Base-by-base conservation (phyloP, 495 filamentous ascomycete genomes). In the Bryoglossum gracile region DNA sequence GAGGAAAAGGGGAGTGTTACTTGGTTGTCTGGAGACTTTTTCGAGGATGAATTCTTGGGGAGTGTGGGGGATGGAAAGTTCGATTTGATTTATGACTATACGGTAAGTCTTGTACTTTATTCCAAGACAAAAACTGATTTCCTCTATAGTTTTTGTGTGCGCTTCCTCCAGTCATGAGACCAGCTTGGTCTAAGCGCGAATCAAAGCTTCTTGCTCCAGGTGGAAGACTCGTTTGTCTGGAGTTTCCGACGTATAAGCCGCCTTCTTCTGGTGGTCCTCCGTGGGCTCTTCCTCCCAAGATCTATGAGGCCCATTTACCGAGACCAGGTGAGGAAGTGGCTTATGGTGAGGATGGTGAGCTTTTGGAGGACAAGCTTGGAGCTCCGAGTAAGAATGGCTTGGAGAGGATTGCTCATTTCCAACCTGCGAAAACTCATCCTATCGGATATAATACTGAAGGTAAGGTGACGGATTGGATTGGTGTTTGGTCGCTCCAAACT, bases 1-100 rank as follows among this genome's bases (percentile, higher is more conserved):
- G 52, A 65, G 24, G 74, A 74, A 9, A 66, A 63, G 22, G 86
- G 86, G 0, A 67, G 52, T 1, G 70, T 78, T 19, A 75, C 65
- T 19, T 87, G 81, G 66, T 50, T 89, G 5, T 46, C 64, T 13
- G 86, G 81, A 6, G 82, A 91, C 57, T 94, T 90, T 65, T 94
- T 91, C 51, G 66, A 68, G 42, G 70, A 82, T 53, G 75, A 69
- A 10, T 89, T 83, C 75, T 48, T 72, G 48, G 51, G 69, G 34
- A 65, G 71, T 16, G 60, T 72, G 3, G 53, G 65, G n/a, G 65
- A 66, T 13, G 69, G 63, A 10, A 61, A 55, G 25, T 89, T 89
- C 66, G 86, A 94, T 67, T 58, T 92, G 21, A 79, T 91, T 32
- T 92, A 88, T 68, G 87, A 92, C 63, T 89, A 90, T 60, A 89